Conservation (phyloP, 225 moss, liverwort and hornwort species). For the Takakia lepidozioides region DNA sequence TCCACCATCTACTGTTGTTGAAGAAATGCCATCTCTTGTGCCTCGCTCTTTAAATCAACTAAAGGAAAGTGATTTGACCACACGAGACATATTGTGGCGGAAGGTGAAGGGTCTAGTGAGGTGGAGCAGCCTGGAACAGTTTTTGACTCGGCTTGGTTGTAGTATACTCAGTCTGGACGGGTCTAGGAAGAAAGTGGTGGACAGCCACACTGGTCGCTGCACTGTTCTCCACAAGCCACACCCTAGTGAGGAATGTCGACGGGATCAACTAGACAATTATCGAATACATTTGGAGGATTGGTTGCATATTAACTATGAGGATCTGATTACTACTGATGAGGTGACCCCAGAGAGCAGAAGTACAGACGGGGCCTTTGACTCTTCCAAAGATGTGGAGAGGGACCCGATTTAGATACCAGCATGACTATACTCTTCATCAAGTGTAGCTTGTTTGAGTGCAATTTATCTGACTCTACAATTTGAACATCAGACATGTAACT, state of each 20-base stretch:
- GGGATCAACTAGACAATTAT: constrained; percentile 29
- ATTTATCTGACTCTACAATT: too few relatives aligned
- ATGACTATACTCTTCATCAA: too few relatives aligned
- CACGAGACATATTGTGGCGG: constrained; percentile 30
- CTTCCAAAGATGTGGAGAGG: too few relatives aligned
- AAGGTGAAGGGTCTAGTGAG: constrained; percentile 29
- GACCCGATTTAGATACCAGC: too few relatives aligned
- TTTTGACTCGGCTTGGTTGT: constrained; percentile 34
- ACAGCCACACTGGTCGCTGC: constrained; percentile 14
- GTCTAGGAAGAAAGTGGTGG: constrained; percentile 34
- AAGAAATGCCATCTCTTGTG: neutral
- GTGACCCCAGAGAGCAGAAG: neutral
- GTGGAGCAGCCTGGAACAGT: constrained; percentile 26
- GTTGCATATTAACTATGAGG: constrained; percentile 19
- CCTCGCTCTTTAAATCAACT: constrained; percentile 19
- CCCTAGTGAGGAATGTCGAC: constrained; percentile 28
- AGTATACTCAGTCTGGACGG: constrained; percentile 25
- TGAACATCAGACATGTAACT: too few relatives aligned
- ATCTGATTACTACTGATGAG: constrained; percentile 6
- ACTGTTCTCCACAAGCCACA: constrained; percentile 36
- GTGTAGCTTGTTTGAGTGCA: too few relatives aligned
- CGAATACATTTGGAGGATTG: constrained; percentile 36
- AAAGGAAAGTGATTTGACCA: constrained; percentile 23
- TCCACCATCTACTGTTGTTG: neutral
- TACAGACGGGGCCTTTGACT: too few relatives aligned